Percentiles rank a stretch among this genome's conserved stretches.
Evolutionary conservation across 2,329 filamentous ascomycete genomes (phyloP).

Genomic region (Beauveria medogensis): DNA sequence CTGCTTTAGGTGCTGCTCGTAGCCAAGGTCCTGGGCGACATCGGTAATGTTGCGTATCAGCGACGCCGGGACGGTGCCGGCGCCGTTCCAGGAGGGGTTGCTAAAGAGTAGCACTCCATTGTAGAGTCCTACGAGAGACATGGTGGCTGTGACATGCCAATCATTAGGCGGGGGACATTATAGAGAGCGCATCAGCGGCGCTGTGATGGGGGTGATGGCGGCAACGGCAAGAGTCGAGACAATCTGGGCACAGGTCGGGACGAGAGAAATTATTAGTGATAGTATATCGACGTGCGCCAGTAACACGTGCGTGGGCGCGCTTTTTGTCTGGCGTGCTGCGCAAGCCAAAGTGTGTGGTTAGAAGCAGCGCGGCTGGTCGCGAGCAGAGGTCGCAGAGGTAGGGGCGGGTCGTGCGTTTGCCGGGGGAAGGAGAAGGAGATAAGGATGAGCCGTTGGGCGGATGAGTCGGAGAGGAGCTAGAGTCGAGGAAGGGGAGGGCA

Average conservation of each 20-base stretch:
- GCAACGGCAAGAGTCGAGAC: background rate
- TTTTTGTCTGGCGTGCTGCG: background rate
- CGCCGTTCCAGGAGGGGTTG: conserved; percentile 47
- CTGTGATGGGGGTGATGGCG: background rate
- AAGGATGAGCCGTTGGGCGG: background rate
- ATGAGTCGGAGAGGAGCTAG: background rate
- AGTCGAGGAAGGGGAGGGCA: background rate
- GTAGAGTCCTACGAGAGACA: conserved; percentile 38
- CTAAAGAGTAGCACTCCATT: conserved; percentile 51
- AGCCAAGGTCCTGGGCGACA: conserved; percentile 43
- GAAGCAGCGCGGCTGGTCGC: background rate
- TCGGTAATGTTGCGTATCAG: conserved; percentile 50
- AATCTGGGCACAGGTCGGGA: background rate
- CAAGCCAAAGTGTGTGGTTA: background rate
- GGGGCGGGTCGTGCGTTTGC: background rate
- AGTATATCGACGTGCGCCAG: background rate
- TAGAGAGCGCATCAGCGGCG: conserved; percentile 7
- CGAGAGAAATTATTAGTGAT: background rate
- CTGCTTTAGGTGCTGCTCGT: conserved; percentile 39
- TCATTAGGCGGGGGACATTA: conserved; percentile 8
- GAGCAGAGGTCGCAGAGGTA: background rate
- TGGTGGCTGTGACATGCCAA: conserved; percentile 11
- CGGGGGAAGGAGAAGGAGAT: background rate
- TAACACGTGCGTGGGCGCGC: background rate
- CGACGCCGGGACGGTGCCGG: conserved; percentile 41